Evolutionary conservation across 2,329 filamentous ascomycete species (phyloP).

Genomic region (Exophiala oligosperma): DNA sequence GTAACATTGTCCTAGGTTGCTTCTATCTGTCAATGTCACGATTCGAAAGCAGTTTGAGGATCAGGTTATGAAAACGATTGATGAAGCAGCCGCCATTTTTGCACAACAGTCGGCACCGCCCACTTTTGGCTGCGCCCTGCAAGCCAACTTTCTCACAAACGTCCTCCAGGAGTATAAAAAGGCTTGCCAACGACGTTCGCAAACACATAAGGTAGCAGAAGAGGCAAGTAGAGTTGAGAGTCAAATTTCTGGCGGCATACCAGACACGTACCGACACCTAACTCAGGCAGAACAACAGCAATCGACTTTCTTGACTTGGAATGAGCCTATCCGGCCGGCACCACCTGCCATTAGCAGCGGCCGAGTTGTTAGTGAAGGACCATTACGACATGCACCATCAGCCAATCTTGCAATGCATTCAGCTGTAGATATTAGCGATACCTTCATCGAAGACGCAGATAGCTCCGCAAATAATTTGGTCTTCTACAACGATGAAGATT

Average conservation of each 20-base stretch:
- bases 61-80: background rate
- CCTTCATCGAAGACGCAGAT: too few species aligned
- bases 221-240: background rate
- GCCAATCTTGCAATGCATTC: too few species aligned
- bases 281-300: too few species aligned
- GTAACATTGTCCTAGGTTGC: background rate
- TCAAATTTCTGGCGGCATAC: too few species aligned
- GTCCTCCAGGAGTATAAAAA: conserved; percentile 26
- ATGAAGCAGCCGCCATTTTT: conserved; percentile 10
- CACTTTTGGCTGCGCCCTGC: conserved; percentile 26
- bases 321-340: too few species aligned
- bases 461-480: conserved; percentile 5
- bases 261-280: too few species aligned
- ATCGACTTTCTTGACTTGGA: too few species aligned
- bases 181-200: conserved; percentile 1
- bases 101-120: conserved; percentile 19
- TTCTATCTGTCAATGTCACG: background rate
- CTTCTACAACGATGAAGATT: conserved; percentile 23
- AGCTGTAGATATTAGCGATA: too few species aligned
- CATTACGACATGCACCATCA: too few species aligned
- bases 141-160: conserved; percentile 27
- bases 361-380: too few species aligned
- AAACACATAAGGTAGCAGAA: background rate
- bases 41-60: conserved; percentile 1
- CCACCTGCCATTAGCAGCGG: too few species aligned